phyloP scores from a whole-genome alignment of 345 rosid species.

The Euphorbia lathyris region DNA sequence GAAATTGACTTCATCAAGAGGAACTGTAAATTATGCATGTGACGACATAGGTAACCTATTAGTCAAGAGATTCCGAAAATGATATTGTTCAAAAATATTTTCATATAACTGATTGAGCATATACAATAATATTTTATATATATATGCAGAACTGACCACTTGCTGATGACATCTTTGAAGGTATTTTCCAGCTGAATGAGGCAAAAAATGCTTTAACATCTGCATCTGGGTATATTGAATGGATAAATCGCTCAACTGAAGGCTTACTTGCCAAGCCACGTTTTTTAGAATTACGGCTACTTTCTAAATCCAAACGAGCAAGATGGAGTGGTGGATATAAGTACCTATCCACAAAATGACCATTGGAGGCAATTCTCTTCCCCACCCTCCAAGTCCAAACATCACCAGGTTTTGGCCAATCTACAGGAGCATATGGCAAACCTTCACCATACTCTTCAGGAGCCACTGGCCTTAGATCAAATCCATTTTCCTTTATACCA shows the following conservation, averaged over 20 bases:
- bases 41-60: not conserved
- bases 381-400: constrained; percentile 90
- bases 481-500: constrained; percentile 26
- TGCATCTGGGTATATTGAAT: constrained; percentile 44
- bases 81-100: not conserved
- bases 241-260: constrained; percentile 44
- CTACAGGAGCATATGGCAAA: constrained; percentile 76
- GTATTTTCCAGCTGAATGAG: constrained; percentile 73
- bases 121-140: not conserved
- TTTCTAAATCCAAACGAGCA: constrained; percentile 7
- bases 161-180: constrained; percentile 32
- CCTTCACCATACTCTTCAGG: constrained; percentile 58
- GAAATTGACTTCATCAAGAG: not conserved
- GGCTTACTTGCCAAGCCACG: constrained; percentile 54
- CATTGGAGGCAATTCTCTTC: constrained; percentile 44
- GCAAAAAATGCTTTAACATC: constrained; percentile 55
- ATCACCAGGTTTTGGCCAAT: constrained; percentile 81
- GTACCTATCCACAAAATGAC: constrained; percentile 59
- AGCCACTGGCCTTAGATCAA: constrained; percentile 37
- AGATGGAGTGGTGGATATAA: constrained; percentile 63
- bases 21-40: not conserved
- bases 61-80: not conserved
- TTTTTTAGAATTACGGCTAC: constrained; percentile 15
- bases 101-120: not conserved
- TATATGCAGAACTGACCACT: constrained; percentile 38